Base-by-base conservation (phyloP, 2,329 filamentous ascomycete species). In the Hypoxylon sp. region DNA sequence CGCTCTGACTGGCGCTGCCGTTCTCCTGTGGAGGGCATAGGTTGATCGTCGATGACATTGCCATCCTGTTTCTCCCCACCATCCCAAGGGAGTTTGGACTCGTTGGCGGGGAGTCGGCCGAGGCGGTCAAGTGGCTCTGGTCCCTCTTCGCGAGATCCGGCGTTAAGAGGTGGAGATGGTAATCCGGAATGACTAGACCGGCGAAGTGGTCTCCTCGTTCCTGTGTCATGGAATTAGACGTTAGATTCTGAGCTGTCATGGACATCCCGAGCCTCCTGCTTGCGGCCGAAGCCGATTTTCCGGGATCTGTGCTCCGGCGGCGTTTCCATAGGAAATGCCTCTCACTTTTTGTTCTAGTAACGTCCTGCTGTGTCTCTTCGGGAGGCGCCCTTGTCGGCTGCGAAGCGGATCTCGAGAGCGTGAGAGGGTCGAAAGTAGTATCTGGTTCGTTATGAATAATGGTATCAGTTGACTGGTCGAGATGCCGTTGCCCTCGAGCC, bases 321-420 rank as follows among this genome's bases (percentile, higher is more conserved):
- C 67, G 67, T 26, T 48, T 61, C 69, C 70, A 71, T 72, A 73
- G 72, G 72, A 73, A 73, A 73, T 48, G 60, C 46, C 61, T 66
- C 52, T 60, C 62, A 2, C 42, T 62, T 18, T 62, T 71, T n/a
- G 58, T 33, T 57, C 54, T 51, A 6, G 35, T 26, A 29, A 57
- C 17, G 15, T 31, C 41, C 43, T 45, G 27, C 33, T 64, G 58
- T 20, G 37, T 52, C 5, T 21, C 13, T 17, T 55, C 40, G 4
- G 48, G 54, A 15, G 52, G 46, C 15, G 45, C 17, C 2, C 40
- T 27, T 3, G 60, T 50, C n/a, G 63, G 57, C 21, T 55, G 55
- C 13, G 48, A 40, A 10, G 13, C 51, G 3, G 50, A 43, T 7
- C 51, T 46, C n/a, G 41, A 48, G 20, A 41, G 33, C 41, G 49